Base-by-base conservation (phyloP, 352 stramenopile species). In the Globisporangium uncinulatum region DNA sequence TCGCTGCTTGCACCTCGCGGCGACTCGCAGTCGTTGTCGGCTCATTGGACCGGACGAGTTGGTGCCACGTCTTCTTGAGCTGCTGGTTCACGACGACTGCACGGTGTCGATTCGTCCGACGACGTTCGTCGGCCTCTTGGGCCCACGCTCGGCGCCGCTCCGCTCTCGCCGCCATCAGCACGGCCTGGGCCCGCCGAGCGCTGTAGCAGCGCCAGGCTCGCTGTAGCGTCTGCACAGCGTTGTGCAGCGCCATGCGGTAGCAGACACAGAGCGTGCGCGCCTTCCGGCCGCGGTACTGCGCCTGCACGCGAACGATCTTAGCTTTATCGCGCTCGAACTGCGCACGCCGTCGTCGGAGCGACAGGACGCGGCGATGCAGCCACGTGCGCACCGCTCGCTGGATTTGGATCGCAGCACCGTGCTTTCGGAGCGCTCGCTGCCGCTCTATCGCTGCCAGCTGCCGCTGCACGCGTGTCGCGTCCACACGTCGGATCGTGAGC, bases 271-370 rank as follows among this genome's bases (percentile, higher is more conserved):
- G 66, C 61, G 49, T 64, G 14, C 72, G 75, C 1, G 70, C 66
- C 45, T 74, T 43, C 24, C 67, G 68, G 8, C 75, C 72, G 11
- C 80, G 74, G 54, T 62, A 87, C 37, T 72, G 61, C 8, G 80
- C 69, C 57, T 90, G 80, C 4, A 90, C 62, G 34, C 73, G 66
- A 0, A 84, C 14, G 31, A 87, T 79, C 32, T 74, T 74, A 36
- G 24, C 21, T 32, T 88, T 88, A 44, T 90, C 80, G 8, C 73
- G 62, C 32, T 90, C 77, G 64, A 90, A 90, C 19, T 73, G 67
- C 42, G 70, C 74, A 9, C 80, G 70, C 6, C 77, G 75, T 4
- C 74, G 59, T 21, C 69, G 59, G 4, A 90, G 54, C 3, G 56
- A 56, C 17, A 69, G 57, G 9, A 86, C 32, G 11, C 58, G 66